Percentiles rank a stretch among this genome's conserved stretches.
phyloP scores from a whole-genome alignment of 2,329 filamentous ascomycete genomes.

The Fusarium duplospermum region DNA sequence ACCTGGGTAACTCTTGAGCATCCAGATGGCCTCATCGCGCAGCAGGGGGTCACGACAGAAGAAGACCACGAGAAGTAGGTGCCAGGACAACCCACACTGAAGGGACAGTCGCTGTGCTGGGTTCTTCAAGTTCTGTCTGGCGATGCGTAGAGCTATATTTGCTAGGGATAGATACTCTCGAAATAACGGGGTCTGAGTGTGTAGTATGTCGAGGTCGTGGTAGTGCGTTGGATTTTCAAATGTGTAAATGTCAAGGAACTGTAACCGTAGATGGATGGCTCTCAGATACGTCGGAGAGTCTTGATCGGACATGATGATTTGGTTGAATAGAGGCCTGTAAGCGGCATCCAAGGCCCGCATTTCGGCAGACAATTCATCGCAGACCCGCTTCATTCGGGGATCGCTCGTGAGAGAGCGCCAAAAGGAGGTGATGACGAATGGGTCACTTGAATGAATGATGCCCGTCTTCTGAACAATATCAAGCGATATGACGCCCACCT shows the following conservation, averaged over 20 bases:
- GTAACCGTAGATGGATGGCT: conserved; percentile 49
- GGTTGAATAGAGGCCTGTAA: conserved; percentile 50
- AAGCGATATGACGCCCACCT: conserved; percentile 22
- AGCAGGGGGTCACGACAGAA: conserved; percentile 48
- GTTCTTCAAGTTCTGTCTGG: conserved; percentile 18
- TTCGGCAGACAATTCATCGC: conserved; percentile 1
- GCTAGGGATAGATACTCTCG: conserved; percentile 50
- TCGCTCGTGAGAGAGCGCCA: conserved; percentile 16
- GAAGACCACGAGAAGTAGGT: conserved; percentile 39
- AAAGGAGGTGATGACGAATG: conserved; percentile 8
- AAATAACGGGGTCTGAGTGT: conserved; percentile 43
- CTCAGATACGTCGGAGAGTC: conserved; percentile 45
- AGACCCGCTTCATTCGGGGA: conserved; percentile 24
- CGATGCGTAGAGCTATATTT: conserved; percentile 36
- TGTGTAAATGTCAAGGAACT: conserved; percentile 42
- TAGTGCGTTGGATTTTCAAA: conserved; percentile 47
- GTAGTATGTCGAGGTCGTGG: conserved; percentile 33
- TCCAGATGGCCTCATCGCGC: conserved; percentile 47
- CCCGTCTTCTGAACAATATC: conserved; percentile 14
- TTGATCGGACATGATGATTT: conserved; percentile 41
- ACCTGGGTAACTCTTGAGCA: conserved; percentile 49
- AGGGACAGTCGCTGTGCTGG: conserved; percentile 38
- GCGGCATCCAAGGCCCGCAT: conserved; percentile 43
- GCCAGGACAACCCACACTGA: conserved; percentile 44
- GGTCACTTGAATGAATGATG: conserved; percentile 1